Base-by-base conservation (phyloP, 345 rosid species). In the Citrus inodora region DNA sequence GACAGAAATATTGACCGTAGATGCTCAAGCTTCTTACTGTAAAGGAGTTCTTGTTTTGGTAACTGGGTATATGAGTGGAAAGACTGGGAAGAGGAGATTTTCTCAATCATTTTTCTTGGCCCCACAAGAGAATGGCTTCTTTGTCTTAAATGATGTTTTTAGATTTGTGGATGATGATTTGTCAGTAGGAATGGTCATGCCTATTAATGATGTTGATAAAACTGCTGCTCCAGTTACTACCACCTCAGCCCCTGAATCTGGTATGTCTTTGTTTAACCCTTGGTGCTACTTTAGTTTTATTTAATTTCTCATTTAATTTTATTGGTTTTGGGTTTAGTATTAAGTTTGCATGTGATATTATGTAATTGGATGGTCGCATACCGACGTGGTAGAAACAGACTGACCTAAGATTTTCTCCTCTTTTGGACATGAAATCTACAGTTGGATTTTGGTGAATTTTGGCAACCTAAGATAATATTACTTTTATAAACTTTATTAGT, bases 71-170 rank as follows among this genome's bases (percentile, higher is more conserved):
- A 80, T 96, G 86, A 92, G 85, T 65, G 93, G 90, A 64, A 88
- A 78, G 76, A 92, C 81, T 30, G 35, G 81, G 75, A 87, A 84
- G 79, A 85, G 87, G 83, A 92, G 86, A 51, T 94, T 94, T 84
- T 82, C 92, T 68, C 99, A 94, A 83, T 88, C 85, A 33, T 94
- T 97, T 86, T 94, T 97, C 84, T 85, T 97, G 79, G 97, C 97
- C 22, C 99, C 98, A 53, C 99, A 96, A 85, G 95, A 94, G 78
- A 91, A 84, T 0, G 99, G 99, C 17, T 96, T 91, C 88, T 96
- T 87, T 87, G 99, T 96, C 73, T 85, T 94, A 88, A 96, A 96
- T 91, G 99, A 96, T 78, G 85, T 94, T 17, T 88, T 94, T 66
- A 87, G 99, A 69, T 89, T 81, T 70, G 85, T 94, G 67, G 97